A percentile compares a stretch with the other conserved stretches of the same genome.
These are phyloP conservation scores for Aspergillus latus DNA, from an alignment of 2,329 filamentous ascomycete genomes.

Conservation along the genomic window DNA sequence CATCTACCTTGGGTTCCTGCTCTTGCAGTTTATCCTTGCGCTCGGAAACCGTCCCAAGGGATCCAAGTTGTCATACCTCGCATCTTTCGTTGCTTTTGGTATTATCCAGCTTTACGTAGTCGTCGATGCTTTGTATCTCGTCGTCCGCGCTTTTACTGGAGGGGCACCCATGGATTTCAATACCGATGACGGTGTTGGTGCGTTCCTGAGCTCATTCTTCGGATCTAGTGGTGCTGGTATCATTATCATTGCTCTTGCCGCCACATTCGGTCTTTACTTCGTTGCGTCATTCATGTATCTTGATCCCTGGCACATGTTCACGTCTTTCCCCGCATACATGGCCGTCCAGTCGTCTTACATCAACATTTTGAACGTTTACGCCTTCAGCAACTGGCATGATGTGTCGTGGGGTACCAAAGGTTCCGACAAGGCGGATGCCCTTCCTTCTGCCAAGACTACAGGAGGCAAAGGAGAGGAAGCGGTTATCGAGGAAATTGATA, in stretches of 20 bases:
- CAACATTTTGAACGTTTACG: constrained; percentile 99
- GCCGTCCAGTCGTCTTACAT: constrained; percentile 95
- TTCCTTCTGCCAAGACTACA: constrained; percentile 83
- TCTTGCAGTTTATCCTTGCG: constrained; percentile 94
- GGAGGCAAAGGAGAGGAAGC: constrained; percentile 85
- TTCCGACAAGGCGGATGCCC: constrained; percentile 88
- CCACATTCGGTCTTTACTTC: constrained; percentile 97
- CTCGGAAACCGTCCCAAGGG: constrained; percentile 96
- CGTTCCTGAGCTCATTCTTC: constrained; percentile 82
- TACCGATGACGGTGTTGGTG: constrained; percentile 58
- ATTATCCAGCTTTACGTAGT: constrained; percentile 89
- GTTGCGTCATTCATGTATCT: constrained; percentile 95
- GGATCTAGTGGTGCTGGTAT: constrained; percentile 76
- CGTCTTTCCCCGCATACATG: constrained; percentile 91
- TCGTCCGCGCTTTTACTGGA: constrained; percentile 73
- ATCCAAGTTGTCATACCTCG: constrained; percentile 87
- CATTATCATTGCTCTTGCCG: constrained; percentile 87
- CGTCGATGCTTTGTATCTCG: constrained; percentile 82
- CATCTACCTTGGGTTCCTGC: constrained; percentile 83
- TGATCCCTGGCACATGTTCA: constrained; percentile 99
- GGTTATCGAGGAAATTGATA: constrained; percentile 93
- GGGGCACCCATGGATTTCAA: constrained; percentile 60
- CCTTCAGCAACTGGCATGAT: constrained; percentile 99
- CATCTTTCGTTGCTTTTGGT: constrained; percentile 83
- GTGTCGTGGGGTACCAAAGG: constrained; percentile 99